Evolutionary conservation across 306 rosid species (phyloP), one percentile per base, ranked within the genome.

Genomic region (Prinsepia uniflora): DNA sequence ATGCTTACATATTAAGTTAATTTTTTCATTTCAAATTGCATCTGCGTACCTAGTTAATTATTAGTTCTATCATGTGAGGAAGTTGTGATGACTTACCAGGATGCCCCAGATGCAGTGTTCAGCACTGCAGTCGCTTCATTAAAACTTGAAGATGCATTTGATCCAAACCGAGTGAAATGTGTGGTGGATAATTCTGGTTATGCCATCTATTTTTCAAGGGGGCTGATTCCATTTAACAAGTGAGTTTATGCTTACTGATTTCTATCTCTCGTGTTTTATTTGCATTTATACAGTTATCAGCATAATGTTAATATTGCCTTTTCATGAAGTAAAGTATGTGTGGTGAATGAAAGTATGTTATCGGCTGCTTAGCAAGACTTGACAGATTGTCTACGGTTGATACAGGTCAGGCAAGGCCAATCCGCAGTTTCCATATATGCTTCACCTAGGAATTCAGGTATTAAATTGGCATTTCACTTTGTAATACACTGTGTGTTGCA

Each of bases 21-120:
- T 12, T 64, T 41, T 46, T 15, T 15, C 14, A 17, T 46, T 36
- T 70, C 17, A 40, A 58, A 6, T 18, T 18, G n/a, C 22, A 53
- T 53, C 22, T 3, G 9, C 17, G 6, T 39, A 6, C 63, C 18
- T 48, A 40, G n/a, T 49, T 50, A 14, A 53, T 36, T 36, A 24
- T 41, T 63, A 66, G 65, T 52, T 77, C 53, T 79, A 30, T 82
- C 61, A 68, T 78, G 46, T 68, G 73, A 46, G 73, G 45, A 40
- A 48, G 53, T 53, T 50, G 40, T 58, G 67, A 60, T 61, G 8
- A 72, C 68, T 79, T 43, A 70, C 79, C 87, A 94, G 99, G 88
- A 87, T 68, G 76, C 97, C 67, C 99, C 99, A 36, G 97, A 94
- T 86, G 99, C 99, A 67, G 99, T 94, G 74, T 94, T 94, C 81